Evolutionary conservation across 176 grass and related monocot genomes (phyloP).

Genomic region (maize (Zea mays)): DNA sequence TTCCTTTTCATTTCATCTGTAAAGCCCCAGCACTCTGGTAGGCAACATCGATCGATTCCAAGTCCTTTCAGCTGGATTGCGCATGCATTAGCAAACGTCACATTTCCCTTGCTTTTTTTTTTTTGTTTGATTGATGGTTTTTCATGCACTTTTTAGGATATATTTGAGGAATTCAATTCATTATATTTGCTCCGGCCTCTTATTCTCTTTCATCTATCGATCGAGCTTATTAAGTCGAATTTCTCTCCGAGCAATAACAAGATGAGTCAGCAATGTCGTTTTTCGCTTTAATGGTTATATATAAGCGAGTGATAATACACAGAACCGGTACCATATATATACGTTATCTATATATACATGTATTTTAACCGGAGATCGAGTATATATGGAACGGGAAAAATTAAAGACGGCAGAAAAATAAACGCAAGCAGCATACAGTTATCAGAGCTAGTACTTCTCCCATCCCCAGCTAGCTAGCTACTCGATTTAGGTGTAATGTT

Average conservation of each 20-base stretch:
- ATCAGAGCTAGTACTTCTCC: neutral
- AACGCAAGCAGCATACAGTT: neutral
- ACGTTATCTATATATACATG: neutral
- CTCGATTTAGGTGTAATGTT: neutral
- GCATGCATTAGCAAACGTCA: constrained; percentile 12
- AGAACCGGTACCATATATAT: neutral
- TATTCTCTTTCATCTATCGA: too few species aligned
- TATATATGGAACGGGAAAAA: neutral
- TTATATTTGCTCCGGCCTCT: too few species aligned
- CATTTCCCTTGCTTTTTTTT: neutral
- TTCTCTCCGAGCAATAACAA: too few species aligned
- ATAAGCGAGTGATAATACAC: too few species aligned
- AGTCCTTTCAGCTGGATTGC: neutral
- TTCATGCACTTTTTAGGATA: too few species aligned
- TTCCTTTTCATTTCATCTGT: neutral
- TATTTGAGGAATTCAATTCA: too few species aligned
- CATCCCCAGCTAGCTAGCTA: neutral
- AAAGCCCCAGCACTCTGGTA: neutral
- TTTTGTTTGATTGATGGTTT: too few species aligned
- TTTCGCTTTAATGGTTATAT: too few species aligned
- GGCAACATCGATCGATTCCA: neutral
- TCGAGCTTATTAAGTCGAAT: too few species aligned
- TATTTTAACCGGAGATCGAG: neutral
- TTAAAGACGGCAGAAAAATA: neutral
- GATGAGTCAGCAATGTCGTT: too few species aligned